Evolutionary conservation across 345 rosid species (phyloP).

Genomic region (Eucalyptus rudis): DNA sequence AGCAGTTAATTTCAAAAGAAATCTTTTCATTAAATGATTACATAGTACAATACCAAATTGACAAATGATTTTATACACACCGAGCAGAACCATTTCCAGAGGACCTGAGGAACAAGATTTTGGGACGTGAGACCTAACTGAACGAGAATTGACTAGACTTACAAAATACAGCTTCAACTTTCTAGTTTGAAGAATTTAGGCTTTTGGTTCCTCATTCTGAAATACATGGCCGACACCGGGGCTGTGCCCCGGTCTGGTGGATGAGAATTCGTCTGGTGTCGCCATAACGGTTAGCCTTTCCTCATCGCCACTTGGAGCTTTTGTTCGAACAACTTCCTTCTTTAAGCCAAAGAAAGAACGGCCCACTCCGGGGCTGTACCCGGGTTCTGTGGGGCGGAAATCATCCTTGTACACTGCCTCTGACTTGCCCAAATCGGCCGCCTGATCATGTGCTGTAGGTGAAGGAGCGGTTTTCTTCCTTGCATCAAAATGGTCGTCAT

Average conservation of each 20-base stretch:
- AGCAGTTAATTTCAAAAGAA: neutral
- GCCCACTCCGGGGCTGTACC: conserved; percentile 25
- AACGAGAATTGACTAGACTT: neutral
- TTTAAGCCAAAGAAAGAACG: neutral
- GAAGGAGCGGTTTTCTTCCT: neutral
- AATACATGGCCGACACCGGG: conserved; percentile 36
- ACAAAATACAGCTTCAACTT: neutral
- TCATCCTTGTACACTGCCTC: neutral
- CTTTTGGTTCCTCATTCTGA: conserved; percentile 11
- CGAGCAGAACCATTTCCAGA: neutral
- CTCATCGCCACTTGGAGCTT: neutral
- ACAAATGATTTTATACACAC: neutral
- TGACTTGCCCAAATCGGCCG: neutral
- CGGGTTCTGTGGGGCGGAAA: conserved; percentile 19
- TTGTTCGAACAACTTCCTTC: neutral
- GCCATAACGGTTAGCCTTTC: conserved; percentile 3
- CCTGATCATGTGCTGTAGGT: neutral
- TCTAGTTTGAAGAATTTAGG: neutral
- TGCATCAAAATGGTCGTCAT: neutral
- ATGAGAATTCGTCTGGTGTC: neutral
- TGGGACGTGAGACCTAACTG: neutral
- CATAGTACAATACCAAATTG: neutral
- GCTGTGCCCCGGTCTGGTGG: conserved; percentile 48
- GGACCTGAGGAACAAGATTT: neutral
- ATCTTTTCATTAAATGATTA: neutral